Percentiles rank a stretch among this genome's conserved stretches.
Evolutionary conservation across 2,329 filamentous ascomycete genomes (phyloP).

Genomic region (Plenodomus biglobosus): DNA sequence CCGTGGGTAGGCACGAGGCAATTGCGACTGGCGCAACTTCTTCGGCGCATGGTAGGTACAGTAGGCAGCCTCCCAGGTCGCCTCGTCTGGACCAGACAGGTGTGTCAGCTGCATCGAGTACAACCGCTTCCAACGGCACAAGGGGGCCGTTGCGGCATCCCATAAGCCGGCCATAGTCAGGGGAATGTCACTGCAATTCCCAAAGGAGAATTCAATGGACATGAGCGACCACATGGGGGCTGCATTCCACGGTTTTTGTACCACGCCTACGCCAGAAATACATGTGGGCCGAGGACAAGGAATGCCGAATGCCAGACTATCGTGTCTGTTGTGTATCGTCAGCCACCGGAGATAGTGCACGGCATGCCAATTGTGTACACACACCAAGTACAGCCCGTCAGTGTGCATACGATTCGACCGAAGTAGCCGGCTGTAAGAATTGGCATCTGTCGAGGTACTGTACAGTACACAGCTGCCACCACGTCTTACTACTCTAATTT

Average conservation of each 20-base stretch:
- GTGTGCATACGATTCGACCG: constrained; percentile 9
- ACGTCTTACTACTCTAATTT: no score
- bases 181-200: neutral
- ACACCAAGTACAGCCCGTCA: constrained; percentile 4
- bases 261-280: constrained; percentile 1
- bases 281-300: constrained; percentile 1
- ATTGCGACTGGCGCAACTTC: neutral
- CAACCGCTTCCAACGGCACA: no score
- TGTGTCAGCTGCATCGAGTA: neutral
- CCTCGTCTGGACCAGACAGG: neutral
- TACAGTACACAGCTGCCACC: no score
- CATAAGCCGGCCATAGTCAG: no score
- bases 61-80: no score
- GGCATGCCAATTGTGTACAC: constrained; percentile 10
- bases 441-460: no score
- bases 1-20: neutral
- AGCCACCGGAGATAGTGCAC: constrained; percentile 15
- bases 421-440: constrained; percentile 5
- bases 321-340: constrained; percentile 10
- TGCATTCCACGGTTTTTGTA: constrained; percentile 1
- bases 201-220: constrained; percentile 10
- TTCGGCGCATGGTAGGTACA: neutral
- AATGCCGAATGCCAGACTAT: constrained; percentile 3
- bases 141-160: no score
- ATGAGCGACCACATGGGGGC: neutral